Base-by-base conservation (phyloP, 2,329 filamentous ascomycete genomes). In the Trichoderma atrobrunneum region DNA sequence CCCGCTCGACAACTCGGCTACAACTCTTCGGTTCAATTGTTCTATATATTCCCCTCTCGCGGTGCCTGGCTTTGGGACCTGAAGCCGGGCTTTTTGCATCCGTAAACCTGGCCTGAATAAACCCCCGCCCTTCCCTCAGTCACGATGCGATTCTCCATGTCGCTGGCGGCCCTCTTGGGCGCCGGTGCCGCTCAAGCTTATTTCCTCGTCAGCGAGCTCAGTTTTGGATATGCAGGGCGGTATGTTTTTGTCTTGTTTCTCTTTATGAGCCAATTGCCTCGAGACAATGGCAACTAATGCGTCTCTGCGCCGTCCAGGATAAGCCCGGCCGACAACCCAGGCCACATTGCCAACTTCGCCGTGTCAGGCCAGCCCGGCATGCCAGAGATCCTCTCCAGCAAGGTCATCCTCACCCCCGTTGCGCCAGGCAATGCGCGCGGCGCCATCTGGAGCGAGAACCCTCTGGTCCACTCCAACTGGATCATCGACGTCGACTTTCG, bases 341-440 rank as follows among this genome's bases (percentile, higher is more conserved):
- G 82, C 30, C 80, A 81, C 70, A 82, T 91, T 64, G 87, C 88
- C 73, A 82, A 87, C 79, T 91, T 88, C 78, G 80, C 82, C 72
- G 80, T 89, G 73, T 82, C 85, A 70, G 89, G 89, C 79, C 84
- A 84, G 59, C 88, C 89, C 32, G 80, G 83, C 74, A 76, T 81
- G 43, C 89, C 89, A 75, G 88, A 92, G 78, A 81, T 92, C 73
- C 89, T 98, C 73, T 97, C 94, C 76, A 95, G 98, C 86, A 94
- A 95, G 80, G 80, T 98, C 73, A 92, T 99, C 80, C 88, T 99
- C 72, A 99, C 96, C 1, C 95, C 96, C 12, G 91, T 94, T 16
- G 91, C 90, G 63, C 94, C 94, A 7, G 96, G 96, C 70, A 94
- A 94, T 82, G 91, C 93, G 78, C 90, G 94, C 80, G 93, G 93